These are phyloP conservation scores for Trypanosoma lewisi DNA, from an alignment of 208 protist genomes.

Conservation along the genomic window DNA sequence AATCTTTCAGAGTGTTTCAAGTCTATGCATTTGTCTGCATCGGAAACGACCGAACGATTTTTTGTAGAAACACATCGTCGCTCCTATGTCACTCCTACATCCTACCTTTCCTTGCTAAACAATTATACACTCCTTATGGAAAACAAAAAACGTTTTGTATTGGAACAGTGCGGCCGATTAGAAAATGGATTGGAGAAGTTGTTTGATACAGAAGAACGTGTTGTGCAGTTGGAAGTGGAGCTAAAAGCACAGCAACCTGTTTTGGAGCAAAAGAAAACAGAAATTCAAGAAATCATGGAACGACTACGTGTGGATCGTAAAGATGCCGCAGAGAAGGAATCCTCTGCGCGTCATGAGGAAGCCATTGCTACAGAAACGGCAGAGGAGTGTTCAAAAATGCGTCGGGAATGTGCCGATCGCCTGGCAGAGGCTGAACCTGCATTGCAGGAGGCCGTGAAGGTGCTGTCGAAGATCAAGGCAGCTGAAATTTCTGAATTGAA, in stretches of 20 bases:
- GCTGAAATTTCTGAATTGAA: constrained; percentile 96
- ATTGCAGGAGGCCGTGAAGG: constrained; percentile 91
- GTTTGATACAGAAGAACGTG: constrained; percentile 87
- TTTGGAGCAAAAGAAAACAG: constrained; percentile 89
- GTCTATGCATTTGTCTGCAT: constrained; percentile 90
- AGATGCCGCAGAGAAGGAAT: constrained; percentile 89
- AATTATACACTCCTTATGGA: constrained; percentile 89
- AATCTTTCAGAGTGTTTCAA: constrained; percentile 87
- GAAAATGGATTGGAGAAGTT: constrained; percentile 96
- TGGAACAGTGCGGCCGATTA: constrained; percentile 81
- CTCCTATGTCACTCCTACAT: constrained; percentile 98
- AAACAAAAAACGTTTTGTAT: constrained; percentile 80
- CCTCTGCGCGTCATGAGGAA: constrained; percentile 89
- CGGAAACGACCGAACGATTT: constrained; percentile 86
- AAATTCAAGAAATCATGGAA: constrained; percentile 94
- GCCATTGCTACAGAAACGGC: constrained; percentile 91
- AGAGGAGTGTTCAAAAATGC: constrained; percentile 93
- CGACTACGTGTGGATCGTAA: constrained; percentile 89
- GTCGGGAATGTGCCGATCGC: constrained; percentile 82
- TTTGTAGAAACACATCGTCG: constrained; percentile 89
- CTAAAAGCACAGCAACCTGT: constrained; percentile 95
- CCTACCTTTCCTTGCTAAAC: constrained; percentile 95
- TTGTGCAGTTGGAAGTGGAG: constrained; percentile 92
- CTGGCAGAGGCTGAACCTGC: constrained; percentile 96
- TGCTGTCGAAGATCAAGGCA: constrained; percentile 94